Conservation (phyloP, 495 filamentous ascomycete genomes). For the Daldinia decipiens region DNA sequence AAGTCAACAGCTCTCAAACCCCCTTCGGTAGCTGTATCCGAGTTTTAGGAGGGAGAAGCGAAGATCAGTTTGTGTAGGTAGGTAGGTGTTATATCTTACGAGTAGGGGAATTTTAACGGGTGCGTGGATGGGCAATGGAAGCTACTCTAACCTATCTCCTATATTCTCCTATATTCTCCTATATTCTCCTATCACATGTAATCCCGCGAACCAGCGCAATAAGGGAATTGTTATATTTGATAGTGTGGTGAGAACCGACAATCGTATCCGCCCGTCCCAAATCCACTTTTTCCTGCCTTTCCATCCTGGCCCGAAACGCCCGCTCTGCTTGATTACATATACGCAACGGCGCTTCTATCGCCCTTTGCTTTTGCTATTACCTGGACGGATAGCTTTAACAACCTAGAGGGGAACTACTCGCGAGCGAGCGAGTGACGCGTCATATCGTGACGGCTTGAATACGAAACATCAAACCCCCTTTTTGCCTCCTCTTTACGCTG, state of each 20-base stretch:
- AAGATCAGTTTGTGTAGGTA: no score
- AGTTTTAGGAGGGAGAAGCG: not conserved
- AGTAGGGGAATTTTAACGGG: no score
- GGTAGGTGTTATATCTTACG: no score
- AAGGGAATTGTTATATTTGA: not conserved
- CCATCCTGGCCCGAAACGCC: slow-evolving; percentile 30
- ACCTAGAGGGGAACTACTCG: slow-evolving; percentile 6
- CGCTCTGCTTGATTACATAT: slow-evolving; percentile 25
- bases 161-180: not conserved
- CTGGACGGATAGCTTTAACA: not conserved
- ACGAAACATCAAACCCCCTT: not conserved
- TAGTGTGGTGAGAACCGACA: slow-evolving; percentile 15
- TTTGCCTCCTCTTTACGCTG: not conserved
- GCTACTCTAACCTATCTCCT: no score
- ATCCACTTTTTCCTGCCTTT: slow-evolving; percentile 13
- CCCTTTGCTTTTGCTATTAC: slow-evolving; percentile 8
- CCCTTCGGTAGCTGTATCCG: slow-evolving; percentile 36
- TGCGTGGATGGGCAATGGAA: no score
- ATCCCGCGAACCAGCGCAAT: not conserved
- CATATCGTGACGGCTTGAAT: slow-evolving; percentile 12
- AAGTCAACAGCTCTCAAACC: slow-evolving; percentile 2
- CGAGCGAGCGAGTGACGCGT: slow-evolving; percentile 23
- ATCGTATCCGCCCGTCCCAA: not conserved
- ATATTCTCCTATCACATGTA: not conserved
- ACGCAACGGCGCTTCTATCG: slow-evolving; percentile 15